These are phyloP conservation scores for Takakia lepidozioides DNA, from an alignment of 225 moss, liverwort and hornwort species.

Conservation along the genomic window DNA sequence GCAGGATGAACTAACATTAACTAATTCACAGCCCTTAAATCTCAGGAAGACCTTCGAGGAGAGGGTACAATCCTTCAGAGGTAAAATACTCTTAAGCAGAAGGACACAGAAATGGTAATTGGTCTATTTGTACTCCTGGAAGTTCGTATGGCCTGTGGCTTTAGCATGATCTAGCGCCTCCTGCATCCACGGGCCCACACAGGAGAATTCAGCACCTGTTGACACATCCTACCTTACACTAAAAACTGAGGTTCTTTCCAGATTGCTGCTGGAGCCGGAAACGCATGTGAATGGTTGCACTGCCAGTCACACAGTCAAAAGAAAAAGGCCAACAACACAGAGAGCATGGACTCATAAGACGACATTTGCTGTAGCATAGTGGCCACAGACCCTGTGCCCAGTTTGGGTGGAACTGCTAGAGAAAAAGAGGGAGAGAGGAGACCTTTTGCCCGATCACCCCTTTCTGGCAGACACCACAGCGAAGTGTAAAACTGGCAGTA, in stretches of 20 bases:
- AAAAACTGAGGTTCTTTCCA: not conserved
- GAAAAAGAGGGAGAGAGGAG: not conserved
- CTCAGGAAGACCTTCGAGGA: too few species aligned
- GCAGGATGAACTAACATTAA: too few species aligned
- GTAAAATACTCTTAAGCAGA: too few species aligned
- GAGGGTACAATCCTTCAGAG: too few species aligned
- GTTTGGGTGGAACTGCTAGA: too few species aligned
- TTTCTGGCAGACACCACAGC: constrained; percentile 85
- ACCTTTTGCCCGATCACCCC: constrained; percentile 85
- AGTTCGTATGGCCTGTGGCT: constrained; percentile 81
- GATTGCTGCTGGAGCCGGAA: not conserved
- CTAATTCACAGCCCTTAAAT: too few species aligned
- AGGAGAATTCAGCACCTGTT: too few species aligned
- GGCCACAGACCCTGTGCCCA: too few species aligned
- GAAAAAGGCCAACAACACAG: not conserved
- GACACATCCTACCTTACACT: too few species aligned
- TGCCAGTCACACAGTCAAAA: not conserved
- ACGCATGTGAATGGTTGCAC: not conserved
- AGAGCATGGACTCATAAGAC: too few species aligned
- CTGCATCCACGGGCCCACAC: constrained; percentile 24
- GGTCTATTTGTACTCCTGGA: constrained; percentile 95
- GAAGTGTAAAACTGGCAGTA: constrained; percentile 85
- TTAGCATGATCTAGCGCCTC: constrained; percentile 86
- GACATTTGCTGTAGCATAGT: too few species aligned
- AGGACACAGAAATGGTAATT: too few species aligned